Percentiles rank a stretch among this genome's conserved stretches.
These are phyloP conservation scores for Psidium guajava DNA, from an alignment of 345 rosid species.

Conservation along the genomic window DNA sequence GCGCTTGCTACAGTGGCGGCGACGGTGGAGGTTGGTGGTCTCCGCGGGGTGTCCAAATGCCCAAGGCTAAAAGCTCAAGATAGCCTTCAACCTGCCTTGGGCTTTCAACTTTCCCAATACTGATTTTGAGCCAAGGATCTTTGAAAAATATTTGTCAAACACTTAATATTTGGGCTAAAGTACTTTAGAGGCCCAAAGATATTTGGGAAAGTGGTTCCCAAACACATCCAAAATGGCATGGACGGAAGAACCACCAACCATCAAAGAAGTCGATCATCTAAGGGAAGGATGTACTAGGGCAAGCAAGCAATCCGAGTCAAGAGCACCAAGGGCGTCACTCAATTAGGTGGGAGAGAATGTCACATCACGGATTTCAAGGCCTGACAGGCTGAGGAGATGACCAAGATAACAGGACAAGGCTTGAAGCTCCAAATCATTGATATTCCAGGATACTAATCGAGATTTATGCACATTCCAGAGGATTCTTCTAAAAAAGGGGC, in stretches of 20 bases:
- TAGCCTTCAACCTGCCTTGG: too few species aligned
- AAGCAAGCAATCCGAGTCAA: not conserved
- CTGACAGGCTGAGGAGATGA: fast-evolving
- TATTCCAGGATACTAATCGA: not conserved
- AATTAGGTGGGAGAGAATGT: not conserved
- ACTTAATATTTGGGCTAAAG: too few species aligned
- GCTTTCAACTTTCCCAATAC: too few species aligned
- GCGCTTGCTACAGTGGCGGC: too few species aligned
- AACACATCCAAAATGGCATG: fast-evolving
- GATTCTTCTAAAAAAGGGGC: not conserved
- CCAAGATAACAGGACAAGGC: not conserved
- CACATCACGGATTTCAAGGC: not conserved
- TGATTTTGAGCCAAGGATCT: too few species aligned
- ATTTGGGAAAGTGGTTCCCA: too few species aligned
- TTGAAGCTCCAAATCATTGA: not conserved
- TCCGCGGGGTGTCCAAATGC: too few species aligned
- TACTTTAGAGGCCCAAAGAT: too few species aligned
- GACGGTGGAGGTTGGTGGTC: too few species aligned
- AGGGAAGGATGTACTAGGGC: not conserved
- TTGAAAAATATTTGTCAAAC: too few species aligned
- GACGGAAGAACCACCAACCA: not conserved
- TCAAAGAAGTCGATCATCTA: not conserved
- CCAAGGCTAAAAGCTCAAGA: too few species aligned
- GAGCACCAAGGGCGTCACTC: not conserved
- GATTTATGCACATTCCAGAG: not conserved